Evolutionary conservation across 2,329 filamentous ascomycete genomes (phyloP), one percentile per base, ranked within the genome.

Genomic region (Cladobotryum mycophilum): DNA sequence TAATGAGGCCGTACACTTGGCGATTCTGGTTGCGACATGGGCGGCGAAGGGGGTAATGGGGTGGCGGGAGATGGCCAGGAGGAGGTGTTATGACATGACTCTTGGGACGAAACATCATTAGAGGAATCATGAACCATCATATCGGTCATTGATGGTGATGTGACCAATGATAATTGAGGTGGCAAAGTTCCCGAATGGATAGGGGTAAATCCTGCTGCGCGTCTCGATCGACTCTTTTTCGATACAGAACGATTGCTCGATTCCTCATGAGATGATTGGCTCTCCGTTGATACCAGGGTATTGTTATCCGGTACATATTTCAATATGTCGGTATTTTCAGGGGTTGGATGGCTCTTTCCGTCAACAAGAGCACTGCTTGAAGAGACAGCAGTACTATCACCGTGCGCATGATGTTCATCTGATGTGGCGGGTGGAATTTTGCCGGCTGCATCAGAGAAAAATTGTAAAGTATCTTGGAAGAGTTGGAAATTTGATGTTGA

Each of bases 31-130:
- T 68, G 69, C 4, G 73, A 72, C 14, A 67, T 61, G 8, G 41
- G 41, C 2, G 72, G 68, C 3, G 76, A 77, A 5, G 70, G 71
- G 18, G 73, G 72, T 3, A 73, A 63, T 22, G 55, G 48, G n/a
- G 47, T 52, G 7, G 25, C 40, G 14, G 52, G 72, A 66, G 76
- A 74, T 54, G 75, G 70, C 76, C 76, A 79, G 8, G 77, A 77
- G 53, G 77, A 69, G 5, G 73, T 68, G 50, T 73, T 79, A 58
- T 79, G 76, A 54, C 82, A 80, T 1, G 79, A 81, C 47, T 79
- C 78, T 14, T 72, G 64, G 3, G 38, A 12, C 5, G 13, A 13
- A 49, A 33, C 22, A 40, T 37, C 5, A 47, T 43, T n/a, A 50
- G 73, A 71, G 8, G 25, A 11, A 30, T 30, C 25, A 11, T 30